These are phyloP conservation scores for Colletotrichum theobromicola DNA, from an alignment of 2,329 filamentous ascomycete genomes.

Conservation along the genomic window DNA sequence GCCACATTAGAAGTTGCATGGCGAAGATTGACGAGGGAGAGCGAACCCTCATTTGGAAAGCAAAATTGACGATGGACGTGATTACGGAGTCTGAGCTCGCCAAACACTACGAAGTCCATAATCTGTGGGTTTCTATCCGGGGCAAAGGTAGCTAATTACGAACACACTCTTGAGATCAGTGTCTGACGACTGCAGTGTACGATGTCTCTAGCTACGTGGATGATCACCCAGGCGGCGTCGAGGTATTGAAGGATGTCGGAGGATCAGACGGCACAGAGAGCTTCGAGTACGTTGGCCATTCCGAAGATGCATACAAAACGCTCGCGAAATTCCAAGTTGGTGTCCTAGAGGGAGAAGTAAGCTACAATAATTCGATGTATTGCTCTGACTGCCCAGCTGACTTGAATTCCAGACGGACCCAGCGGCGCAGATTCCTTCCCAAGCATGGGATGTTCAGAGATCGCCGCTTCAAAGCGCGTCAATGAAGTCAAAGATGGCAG, in stretches of 20 bases:
- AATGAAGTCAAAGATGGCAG: too few species aligned
- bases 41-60: background rate
- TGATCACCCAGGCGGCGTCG: background rate
- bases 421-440: background rate
- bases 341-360: background rate
- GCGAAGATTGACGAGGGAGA: background rate
- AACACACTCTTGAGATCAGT: fast-evolving
- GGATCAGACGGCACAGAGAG: constrained; percentile 8
- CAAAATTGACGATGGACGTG: background rate
- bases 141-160: background rate
- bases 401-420: background rate
- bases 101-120: background rate
- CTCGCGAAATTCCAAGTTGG: background rate
- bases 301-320: background rate
- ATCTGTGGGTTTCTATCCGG: background rate
- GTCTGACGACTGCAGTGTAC: background rate
- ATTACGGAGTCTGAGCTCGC: background rate
- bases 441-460: background rate
- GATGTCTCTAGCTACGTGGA: background rate
- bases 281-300: constrained; percentile 9
- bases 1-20: too few species aligned
- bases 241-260: background rate
- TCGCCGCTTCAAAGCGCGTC: background rate
- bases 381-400: background rate
- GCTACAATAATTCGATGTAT: background rate